Evolutionary conservation across 371 early-diverging fungal genomes (phyloP), one percentile per base, ranked within the genome.

Genomic region (Rhizopus delemar): DNA sequence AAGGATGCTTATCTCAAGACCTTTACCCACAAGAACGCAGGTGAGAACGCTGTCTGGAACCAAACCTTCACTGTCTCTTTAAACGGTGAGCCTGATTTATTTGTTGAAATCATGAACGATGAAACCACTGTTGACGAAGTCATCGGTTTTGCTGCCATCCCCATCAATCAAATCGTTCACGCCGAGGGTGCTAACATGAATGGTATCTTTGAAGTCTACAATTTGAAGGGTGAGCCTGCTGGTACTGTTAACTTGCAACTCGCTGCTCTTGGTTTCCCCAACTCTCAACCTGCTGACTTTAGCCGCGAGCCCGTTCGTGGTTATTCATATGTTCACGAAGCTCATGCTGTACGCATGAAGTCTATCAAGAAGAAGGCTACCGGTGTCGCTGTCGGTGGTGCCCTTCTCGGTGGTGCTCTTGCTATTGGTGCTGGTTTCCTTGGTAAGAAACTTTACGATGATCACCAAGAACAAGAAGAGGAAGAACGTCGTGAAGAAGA

Each of bases 111-210:
- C 38, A 71, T 82, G 65, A 80, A 85, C 51, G 71, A 82, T 59
- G 86, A 82, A 49, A 53, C 53, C 8, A 71, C 76, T 32, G 70
- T 66, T 16, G 71, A 78, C 34, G 78, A 78, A 55, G 66, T 82
- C 33, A 82, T 85, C 56, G 86, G 82, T 64, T 85, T 85, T 64
- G 76, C 78, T 51, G 83, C 86, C 38, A 83, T 85, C 45, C 83
- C 86, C 50, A 70, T 85, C 56, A 77, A 76, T 60, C 82, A 79
- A 58, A 71, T 80, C 33, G 74, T 82, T 60, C 68, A 78, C 28
- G 73, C 78, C 15, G 78, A 71, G 16, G 81, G 81, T 34, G 82
- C 71, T 31, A 53, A 73, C 56, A 49, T 83, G 60, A 74, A 75
- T 48, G 82, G 76, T 56, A 36, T 70, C 59, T 83, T 85, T 64